Conservation (phyloP, 202 grass and related monocot genomes). For the Digitaria exilis region DNA sequence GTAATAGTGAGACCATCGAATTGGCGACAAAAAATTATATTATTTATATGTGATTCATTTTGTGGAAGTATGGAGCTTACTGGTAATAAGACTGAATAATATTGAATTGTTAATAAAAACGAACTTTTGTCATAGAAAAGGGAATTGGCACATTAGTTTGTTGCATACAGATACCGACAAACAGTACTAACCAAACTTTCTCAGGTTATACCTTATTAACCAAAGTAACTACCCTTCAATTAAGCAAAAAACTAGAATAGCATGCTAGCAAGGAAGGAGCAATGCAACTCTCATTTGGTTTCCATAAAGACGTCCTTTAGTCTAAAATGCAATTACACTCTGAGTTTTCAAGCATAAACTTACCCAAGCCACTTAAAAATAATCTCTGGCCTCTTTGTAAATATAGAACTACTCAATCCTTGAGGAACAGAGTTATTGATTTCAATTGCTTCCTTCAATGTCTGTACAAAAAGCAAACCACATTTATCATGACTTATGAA, state of each 20-base stretch:
- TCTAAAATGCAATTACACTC: constrained; percentile 22
- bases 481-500: neutral
- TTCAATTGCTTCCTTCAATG: constrained; percentile 90
- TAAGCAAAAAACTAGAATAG: constrained; percentile 33
- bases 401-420: constrained; percentile 98
- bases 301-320: neutral
- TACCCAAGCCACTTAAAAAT: constrained; percentile 99
- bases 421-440: constrained; percentile 97
- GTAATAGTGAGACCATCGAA: constrained; percentile 19
- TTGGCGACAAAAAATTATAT: neutral
- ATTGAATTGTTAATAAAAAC: constrained; percentile 11
- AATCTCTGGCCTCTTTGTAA: constrained; percentile 83
- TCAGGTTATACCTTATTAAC: neutral
- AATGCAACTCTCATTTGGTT: constrained; percentile 10
- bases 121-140: neutral
- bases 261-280: neutral
- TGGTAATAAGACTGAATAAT: neutral
- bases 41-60: neutral
- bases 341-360: constrained; percentile 26
- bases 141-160: neutral
- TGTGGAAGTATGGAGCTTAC: neutral
- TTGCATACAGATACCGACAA: neutral
- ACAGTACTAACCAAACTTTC: constrained; percentile 2
- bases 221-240: neutral
- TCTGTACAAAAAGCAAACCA: constrained; percentile 49